These are phyloP conservation scores for Collybia nuda DNA, from an alignment of 768 basidiomycete genomes.

Conservation along the genomic window DNA sequence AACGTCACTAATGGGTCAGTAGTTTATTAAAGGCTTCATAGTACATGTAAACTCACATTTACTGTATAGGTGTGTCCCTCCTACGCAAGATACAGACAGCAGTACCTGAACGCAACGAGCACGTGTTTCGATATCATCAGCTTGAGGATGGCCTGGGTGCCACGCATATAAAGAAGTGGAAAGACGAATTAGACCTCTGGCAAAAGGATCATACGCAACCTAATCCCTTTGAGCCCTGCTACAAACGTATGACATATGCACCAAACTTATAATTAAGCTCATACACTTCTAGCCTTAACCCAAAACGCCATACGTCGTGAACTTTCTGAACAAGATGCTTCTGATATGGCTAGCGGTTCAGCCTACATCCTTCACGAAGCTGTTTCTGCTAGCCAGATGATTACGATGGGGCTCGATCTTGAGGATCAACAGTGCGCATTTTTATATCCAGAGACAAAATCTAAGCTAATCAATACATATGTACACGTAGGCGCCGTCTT, in stretches of 20 bases:
- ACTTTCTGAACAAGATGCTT: constrained; percentile 2
- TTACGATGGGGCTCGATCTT: constrained; percentile 8
- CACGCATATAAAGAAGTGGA: not conserved
- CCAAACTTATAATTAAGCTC: not conserved
- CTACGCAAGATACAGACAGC: not conserved
- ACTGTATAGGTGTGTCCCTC: not conserved
- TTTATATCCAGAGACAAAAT: not conserved
- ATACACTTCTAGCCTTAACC: not conserved
- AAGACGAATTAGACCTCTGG: not conserved
- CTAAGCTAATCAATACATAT: not conserved
- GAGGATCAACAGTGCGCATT: constrained; percentile 7
- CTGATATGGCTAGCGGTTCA: not conserved
- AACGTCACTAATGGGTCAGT: constrained; percentile 11
- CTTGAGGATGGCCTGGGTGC: not conserved
- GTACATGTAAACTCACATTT: too few relatives aligned
- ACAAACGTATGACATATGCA: not conserved
- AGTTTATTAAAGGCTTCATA: not conserved
- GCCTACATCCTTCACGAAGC: constrained; percentile 3
- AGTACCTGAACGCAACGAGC: not conserved
- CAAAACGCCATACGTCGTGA: not conserved
- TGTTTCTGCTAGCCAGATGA: constrained; percentile 3
- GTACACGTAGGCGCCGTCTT: not conserved
- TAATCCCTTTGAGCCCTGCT: not conserved
- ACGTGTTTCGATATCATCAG: not conserved
- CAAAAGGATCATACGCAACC: not conserved